Evolutionary conservation across 2,329 filamentous ascomycete species (phyloP), one percentile per base, ranked within the genome.

Genomic region (Thermothelomyces thermophilus): DNA sequence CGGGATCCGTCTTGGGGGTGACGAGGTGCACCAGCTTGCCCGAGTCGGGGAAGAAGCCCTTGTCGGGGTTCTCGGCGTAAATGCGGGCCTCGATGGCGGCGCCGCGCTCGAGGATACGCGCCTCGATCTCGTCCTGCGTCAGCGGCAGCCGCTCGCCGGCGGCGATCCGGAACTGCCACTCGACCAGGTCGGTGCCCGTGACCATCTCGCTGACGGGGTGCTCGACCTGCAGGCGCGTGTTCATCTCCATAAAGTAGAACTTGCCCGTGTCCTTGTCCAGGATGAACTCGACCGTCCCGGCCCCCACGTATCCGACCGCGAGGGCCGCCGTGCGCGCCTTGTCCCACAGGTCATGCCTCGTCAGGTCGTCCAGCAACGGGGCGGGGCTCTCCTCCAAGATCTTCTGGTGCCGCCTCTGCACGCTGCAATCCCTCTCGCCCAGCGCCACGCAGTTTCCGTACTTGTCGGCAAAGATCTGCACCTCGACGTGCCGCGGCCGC

Each of bases 11-110:
- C 42, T 72, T 66, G 0, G 91, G 90, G 1, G 87, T 90, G 30
- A 80, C 78, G 10, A 97, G 80, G 65, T 96, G 88, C 5, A 94
- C 75, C 1, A 98, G 77, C 60, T 81, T 86, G 33, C 93, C 93
- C 0, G 93, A 96, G 65, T 96, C 91, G 0, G 93, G 93, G 56
- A 96, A 84, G 69, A 98, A 98, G 48, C 90, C 90, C 66, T 79
- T 87, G 59, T 87, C 86, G 1, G 93, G 93, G 62, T 90, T 95
- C 67, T 98, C 93, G 8, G 93, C 93, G 66, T 98, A 98, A 59
- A 98, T 95, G 51, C 93, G 80, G 14, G 91, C 91, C 72, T 98
- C 93, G 54, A 98, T 94, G 10, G 90, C 93, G 61, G 90, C 87
- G 2, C 93, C 93, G 40, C 83, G 77, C 57, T 77, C 75, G 30